Percentiles rank a stretch among this genome's conserved stretches.
phyloP scores from a whole-genome alignment of 2,329 filamentous ascomycete genomes.

The Calonectria hawksworthii region DNA sequence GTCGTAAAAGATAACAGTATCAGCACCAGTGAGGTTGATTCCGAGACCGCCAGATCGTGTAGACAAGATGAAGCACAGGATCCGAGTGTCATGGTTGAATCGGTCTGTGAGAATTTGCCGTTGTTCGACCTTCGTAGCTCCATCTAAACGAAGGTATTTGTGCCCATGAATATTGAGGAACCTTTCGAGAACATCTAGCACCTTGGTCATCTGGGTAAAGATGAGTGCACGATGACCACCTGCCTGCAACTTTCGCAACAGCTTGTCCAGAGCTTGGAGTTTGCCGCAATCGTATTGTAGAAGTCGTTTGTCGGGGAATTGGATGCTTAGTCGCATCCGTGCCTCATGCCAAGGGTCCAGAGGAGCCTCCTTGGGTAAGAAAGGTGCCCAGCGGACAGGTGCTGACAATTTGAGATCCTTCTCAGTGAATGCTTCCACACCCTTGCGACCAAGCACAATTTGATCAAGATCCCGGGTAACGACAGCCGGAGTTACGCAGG shows the following conservation, averaged over 20 bases:
- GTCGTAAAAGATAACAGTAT: conserved; percentile 99
- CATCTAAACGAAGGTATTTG: conserved; percentile 95
- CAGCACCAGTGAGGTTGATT: conserved; percentile 96
- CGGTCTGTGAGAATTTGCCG: conserved; percentile 95
- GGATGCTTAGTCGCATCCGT: conserved; percentile 92
- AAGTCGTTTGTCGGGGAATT: conserved; percentile 96
- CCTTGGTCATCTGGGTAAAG: conserved; percentile 99
- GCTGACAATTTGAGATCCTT: conserved; percentile 70
- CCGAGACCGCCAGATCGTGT: conserved; percentile 94
- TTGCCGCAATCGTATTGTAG: conserved; percentile 98
- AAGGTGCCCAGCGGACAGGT: conserved; percentile 68
- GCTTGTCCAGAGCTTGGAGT: conserved; percentile 87
- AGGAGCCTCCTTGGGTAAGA: conserved; percentile 67
- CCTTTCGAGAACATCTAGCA: conserved; percentile 95
- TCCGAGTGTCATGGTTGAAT: conserved; percentile 95
- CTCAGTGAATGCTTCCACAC: conserved; percentile 70
- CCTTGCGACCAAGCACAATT: conserved; percentile 74
- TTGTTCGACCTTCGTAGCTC: conserved; percentile 96
- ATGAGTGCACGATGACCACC: conserved; percentile 95
- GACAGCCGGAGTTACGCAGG: conserved; percentile 91
- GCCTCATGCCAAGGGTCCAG: conserved; percentile 93
- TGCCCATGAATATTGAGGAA: conserved; percentile 98
- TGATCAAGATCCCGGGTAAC: conserved; percentile 83
- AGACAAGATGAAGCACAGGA: conserved; percentile 95
- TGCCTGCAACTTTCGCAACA: conserved; percentile 88